These are phyloP conservation scores for Podila epicladia DNA, from an alignment of 192 early-diverging fungal genomes.

Conservation along the genomic window DNA sequence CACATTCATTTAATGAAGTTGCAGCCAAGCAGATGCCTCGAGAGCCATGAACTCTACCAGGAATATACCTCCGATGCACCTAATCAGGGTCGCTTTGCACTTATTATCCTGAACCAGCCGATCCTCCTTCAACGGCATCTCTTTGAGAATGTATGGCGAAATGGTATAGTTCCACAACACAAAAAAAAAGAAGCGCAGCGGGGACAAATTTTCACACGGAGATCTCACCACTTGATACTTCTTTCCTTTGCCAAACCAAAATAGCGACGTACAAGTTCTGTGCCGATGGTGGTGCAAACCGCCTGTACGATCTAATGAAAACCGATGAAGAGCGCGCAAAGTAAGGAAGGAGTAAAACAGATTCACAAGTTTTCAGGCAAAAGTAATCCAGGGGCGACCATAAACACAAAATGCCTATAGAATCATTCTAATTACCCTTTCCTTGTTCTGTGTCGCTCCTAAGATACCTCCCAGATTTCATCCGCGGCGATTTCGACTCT, in stretches of 20 bases:
- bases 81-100: slow-evolving; percentile 38
- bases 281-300: slow-evolving; percentile 93
- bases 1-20: slow-evolving; percentile 16
- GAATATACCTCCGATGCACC: slow-evolving; percentile 5
- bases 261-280: slow-evolving; percentile 70
- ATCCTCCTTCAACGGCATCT: slow-evolving; percentile 51
- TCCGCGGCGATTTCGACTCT: slow-evolving; percentile 92
- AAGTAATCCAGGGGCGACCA: too few species aligned
- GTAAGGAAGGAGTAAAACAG: slow-evolving; percentile 21
- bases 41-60: slow-evolving; percentile 5
- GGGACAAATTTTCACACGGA: not conserved
- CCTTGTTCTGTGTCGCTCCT: not conserved
- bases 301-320: slow-evolving; percentile 76
- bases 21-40: slow-evolving; percentile 43
- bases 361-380: too few species aligned
- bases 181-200: not conserved
- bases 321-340: slow-evolving; percentile 48
- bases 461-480: slow-evolving; percentile 80
- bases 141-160: slow-evolving; percentile 54
- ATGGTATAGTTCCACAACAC: slow-evolving; percentile 15
- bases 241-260: too few species aligned
- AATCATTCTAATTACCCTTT: too few species aligned
- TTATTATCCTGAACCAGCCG: slow-evolving; percentile 84
- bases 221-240: not conserved
- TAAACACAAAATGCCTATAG: too few species aligned